Base-by-base conservation (phyloP, 306 rosid species). In the Neltuma alba region DNA sequence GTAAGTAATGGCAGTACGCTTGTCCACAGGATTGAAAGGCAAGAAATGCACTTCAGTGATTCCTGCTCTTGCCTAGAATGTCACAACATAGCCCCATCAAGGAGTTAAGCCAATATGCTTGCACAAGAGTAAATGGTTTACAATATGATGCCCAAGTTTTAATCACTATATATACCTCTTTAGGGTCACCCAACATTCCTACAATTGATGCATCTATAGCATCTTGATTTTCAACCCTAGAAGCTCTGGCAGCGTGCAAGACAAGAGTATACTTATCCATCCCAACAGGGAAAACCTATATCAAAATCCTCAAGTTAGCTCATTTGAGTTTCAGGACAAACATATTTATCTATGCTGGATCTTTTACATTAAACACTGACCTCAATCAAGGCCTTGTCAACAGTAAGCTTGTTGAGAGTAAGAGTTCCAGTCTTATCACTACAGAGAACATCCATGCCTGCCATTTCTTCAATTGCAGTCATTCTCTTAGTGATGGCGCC, bases 381-480 rank as follows among this genome's bases (percentile, higher is more conserved):
- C 97, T 94, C 98, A 80, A 94, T 89, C 63, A 94, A 72, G 81
- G 9, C 74, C 80, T 85, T 94, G 90, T 94, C 97, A 3, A 94
- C 98, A 2, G 89, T 82, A 50, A 94, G 97, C 85, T 94, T 94
- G 90, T 94, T 94, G 64, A 92, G 98, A 20, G 98, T 94, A 74
- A 94, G 98, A 68, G 98, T 94, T 80, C 98, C 98, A 8, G 98
- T 94, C 85, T 94, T 94, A 86, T 94, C 98, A 81, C 98, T 94
- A 83, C 98, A 94, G 11, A 94, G 92, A 58, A 92, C 96, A 85
- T 92, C 97, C 97, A 92, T 91, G 2, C 97, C 97, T 11, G 97
- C 98, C 98, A 94, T 94, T 87, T 94, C 98, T 42, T 94, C 98
- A 82, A 94, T 94, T 62, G 98, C 98, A 40, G 98, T 94, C 98